Conservation (phyloP, 2,329 filamentous ascomycete species). For the Dryadomyces sulphureus region DNA sequence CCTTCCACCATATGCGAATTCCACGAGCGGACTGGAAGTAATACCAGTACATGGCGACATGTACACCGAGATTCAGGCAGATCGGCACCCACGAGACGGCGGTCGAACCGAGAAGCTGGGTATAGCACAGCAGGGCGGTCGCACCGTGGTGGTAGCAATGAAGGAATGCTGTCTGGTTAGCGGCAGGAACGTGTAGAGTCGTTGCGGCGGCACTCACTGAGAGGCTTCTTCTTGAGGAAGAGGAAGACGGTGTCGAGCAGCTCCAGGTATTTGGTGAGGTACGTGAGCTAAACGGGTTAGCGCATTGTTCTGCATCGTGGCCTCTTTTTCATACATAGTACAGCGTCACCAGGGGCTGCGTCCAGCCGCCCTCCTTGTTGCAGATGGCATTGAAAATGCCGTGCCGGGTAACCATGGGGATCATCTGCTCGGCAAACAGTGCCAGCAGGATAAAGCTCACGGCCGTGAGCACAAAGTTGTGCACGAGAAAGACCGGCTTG, state of each 20-base stretch:
- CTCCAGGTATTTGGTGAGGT: conserved; percentile 95
- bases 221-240: conserved; percentile 98
- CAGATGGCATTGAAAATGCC: conserved; percentile 89
- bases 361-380: conserved; percentile 72
- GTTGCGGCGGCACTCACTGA: conserved; percentile 42
- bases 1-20: conserved; percentile 98
- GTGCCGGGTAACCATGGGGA: conserved; percentile 65
- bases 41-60: conserved; percentile 99
- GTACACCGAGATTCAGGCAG: conserved; percentile 79
- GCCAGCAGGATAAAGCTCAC: conserved; percentile 69
- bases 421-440: conserved; percentile 81
- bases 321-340: conserved; percentile 69
- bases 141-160: conserved; percentile 98
- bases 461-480: conserved; percentile 87
- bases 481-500: conserved; percentile 79
- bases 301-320: background rate
- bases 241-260: conserved; percentile 91
- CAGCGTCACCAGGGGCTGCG: conserved; percentile 76
- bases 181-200: background rate
- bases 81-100: conserved; percentile 93
- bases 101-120: conserved; percentile 83
- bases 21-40: conserved; percentile 98
- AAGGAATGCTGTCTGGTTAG: conserved; percentile 54
- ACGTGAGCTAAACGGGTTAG: conserved; percentile 71
- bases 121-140: conserved; percentile 94